These are phyloP conservation scores for Dendryphion nanum DNA, from an alignment of 2,329 filamentous ascomycete genomes.

Conservation along the genomic window DNA sequence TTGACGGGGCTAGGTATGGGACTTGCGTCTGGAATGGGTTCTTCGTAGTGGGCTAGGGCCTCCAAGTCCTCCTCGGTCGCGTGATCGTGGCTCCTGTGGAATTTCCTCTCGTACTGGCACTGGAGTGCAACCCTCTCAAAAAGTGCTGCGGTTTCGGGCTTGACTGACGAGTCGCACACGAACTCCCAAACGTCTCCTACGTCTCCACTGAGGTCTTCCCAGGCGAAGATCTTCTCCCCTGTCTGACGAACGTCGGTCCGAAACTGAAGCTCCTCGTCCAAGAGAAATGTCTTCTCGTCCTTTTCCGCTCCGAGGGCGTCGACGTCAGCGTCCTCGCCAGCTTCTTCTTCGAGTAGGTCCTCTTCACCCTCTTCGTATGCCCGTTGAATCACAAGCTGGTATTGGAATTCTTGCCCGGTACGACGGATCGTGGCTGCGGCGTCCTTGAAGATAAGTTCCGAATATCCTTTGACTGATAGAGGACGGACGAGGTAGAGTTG, in stretches of 20 bases:
- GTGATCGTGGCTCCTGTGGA: conserved; percentile 73
- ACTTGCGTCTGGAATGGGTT: conserved; percentile 60
- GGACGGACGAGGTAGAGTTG: conserved; percentile 97
- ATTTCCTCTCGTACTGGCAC: conserved; percentile 98
- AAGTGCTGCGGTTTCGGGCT: conserved; percentile 68
- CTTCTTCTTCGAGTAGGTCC: conserved; percentile 84
- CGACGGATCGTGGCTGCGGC: conserved; percentile 86
- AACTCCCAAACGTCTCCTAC: conserved; percentile 96
- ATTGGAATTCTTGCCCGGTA: conserved; percentile 93
- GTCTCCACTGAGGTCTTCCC: conserved; percentile 93
- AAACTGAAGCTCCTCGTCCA: conserved; percentile 90
- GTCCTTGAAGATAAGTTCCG: conserved; percentile 98
- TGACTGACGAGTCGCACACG: conserved; percentile 77
- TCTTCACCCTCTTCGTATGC: conserved; percentile 98
- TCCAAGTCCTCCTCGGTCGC: conserved; percentile 79
- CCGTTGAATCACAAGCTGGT: conserved; percentile 92
- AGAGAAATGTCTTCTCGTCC: conserved; percentile 94
- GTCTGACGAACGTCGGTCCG: conserved; percentile 77
- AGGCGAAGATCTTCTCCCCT: conserved; percentile 84
- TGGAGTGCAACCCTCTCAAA: conserved; percentile 83
- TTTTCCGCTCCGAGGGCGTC: conserved; percentile 76
- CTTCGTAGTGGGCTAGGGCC: conserved; percentile 76
- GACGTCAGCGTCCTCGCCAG: conserved; percentile 74
- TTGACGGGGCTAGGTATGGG: conserved; percentile 51
- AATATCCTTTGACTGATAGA: conserved; percentile 93